Evolutionary conservation across 1,284 basidiomycete species (phyloP).

Genomic region (Ganoderma lucidum): DNA sequence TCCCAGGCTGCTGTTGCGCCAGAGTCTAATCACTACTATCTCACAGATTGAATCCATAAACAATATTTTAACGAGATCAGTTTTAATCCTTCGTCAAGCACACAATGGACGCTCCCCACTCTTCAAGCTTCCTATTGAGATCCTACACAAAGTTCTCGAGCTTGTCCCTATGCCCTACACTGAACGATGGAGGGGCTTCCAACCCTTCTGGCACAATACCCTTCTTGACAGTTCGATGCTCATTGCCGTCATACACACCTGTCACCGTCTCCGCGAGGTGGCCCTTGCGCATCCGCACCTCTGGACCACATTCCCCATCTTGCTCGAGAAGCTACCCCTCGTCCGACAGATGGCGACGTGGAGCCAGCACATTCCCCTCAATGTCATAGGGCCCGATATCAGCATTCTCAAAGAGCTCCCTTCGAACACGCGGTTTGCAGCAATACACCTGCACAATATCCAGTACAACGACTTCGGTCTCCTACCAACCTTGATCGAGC

Average conservation of each 20-base stretch:
- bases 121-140: slow-evolving; percentile 10
- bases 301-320: slow-evolving; percentile 9
- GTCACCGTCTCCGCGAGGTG: slow-evolving; percentile 13
- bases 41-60: slow-evolving; percentile 10
- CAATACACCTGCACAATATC: not conserved
- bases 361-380: not conserved
- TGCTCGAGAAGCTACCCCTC: not conserved
- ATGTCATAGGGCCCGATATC: not conserved
- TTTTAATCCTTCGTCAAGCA: not conserved
- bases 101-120: slow-evolving; percentile 10
- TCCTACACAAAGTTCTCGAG: slow-evolving; percentile 11
- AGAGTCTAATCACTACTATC: not conserved
- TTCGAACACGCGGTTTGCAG: not conserved
- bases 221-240: slow-evolving; percentile 5
- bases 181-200: not conserved
- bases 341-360: not conserved
- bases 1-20: not conserved
- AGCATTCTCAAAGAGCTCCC: not conserved
- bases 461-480: not conserved
- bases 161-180: not conserved
- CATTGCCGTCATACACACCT: slow-evolving; percentile 2
- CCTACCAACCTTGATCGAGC: not conserved
- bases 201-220: not conserved
- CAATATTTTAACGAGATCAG: not conserved
- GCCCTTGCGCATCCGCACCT: slow-evolving; percentile 2